Evolutionary conservation across 257 asterid species (phyloP).

Genomic region (Cordia subcordata): DNA sequence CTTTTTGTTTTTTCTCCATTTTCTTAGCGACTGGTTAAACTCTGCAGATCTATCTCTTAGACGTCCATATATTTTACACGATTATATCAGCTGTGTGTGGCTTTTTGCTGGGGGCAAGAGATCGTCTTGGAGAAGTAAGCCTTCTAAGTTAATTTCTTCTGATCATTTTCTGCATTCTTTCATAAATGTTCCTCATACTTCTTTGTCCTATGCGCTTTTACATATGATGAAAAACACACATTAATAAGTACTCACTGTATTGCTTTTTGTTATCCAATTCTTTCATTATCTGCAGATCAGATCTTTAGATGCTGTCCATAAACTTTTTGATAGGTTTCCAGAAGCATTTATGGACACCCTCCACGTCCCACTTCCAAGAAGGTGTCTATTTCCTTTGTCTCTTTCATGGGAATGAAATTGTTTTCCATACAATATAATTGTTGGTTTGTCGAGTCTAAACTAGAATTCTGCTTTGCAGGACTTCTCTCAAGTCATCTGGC

Average conservation of each 20-base stretch:
- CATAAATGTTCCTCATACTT: background rate
- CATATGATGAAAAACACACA: background rate
- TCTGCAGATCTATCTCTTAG: conserved; percentile 87
- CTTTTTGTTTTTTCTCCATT: background rate
- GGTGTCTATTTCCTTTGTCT: conserved; percentile 32
- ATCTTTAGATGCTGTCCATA: conserved; percentile 90
- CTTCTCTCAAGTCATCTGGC: conserved; percentile 44
- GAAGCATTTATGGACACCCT: conserved; percentile 85
- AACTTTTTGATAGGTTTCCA: conserved; percentile 88
- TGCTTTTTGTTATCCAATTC: conserved; percentile 2
- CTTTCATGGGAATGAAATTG: background rate
- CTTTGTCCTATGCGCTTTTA: background rate
- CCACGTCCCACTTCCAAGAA: conserved; percentile 53
- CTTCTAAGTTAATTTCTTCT: background rate
- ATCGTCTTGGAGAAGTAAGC: conserved; percentile 93
- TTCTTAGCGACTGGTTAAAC: background rate
- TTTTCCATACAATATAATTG: background rate
- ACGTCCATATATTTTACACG: conserved; percentile 86
- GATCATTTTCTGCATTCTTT: background rate
- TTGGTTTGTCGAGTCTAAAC: conserved; percentile 13
- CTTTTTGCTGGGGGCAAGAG: conserved; percentile 92
- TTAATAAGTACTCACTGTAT: background rate
- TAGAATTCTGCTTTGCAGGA: conserved; percentile 55
- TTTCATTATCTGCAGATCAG: conserved; percentile 64
- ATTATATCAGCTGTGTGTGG: conserved; percentile 85